Evolutionary conservation across 352 stramenopile species (phyloP).

Genomic region (Blastocystis sp.): DNA sequence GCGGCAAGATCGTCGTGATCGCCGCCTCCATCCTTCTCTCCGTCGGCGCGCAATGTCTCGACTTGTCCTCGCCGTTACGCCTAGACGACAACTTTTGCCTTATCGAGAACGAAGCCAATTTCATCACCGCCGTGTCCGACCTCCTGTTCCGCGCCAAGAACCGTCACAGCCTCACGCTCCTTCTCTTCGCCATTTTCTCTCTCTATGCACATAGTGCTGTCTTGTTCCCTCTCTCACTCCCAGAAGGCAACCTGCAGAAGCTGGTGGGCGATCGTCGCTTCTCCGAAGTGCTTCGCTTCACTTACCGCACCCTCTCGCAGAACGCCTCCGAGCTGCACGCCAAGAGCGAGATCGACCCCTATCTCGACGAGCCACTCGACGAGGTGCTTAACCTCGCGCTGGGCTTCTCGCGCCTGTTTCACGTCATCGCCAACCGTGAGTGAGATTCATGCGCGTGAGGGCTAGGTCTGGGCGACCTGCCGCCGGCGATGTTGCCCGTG

Average conservation of each 20-base stretch:
- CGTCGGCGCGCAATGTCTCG: neutral
- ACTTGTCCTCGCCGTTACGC: neutral
- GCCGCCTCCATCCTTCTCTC: neutral
- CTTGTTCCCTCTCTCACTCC: neutral
- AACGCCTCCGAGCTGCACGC: neutral
- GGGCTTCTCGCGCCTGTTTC: neutral
- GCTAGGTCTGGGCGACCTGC: neutral
- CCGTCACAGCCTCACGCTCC: neutral
- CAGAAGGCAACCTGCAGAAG: slow-evolving; percentile 38
- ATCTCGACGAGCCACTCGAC: neutral
- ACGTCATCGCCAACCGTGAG: neutral
- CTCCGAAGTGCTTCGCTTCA: slow-evolving; percentile 14
- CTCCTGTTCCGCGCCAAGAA: neutral
- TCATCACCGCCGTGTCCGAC: neutral
- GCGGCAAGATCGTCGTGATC: slow-evolving; percentile 9
- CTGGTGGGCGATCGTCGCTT: slow-evolving; percentile 10
- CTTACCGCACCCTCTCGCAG: neutral
- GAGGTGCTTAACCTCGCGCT: neutral
- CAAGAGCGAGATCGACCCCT: neutral
- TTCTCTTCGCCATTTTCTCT: slow-evolving; percentile 4
- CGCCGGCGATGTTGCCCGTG: neutral
- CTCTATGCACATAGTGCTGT: slow-evolving; percentile 8
- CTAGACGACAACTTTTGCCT: slow-evolving; percentile 33
- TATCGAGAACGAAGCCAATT: neutral
- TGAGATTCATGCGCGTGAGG: neutral